Conservation (phyloP, 495 filamentous ascomycete species). For the Hapsidospora chrysogenum region DNA sequence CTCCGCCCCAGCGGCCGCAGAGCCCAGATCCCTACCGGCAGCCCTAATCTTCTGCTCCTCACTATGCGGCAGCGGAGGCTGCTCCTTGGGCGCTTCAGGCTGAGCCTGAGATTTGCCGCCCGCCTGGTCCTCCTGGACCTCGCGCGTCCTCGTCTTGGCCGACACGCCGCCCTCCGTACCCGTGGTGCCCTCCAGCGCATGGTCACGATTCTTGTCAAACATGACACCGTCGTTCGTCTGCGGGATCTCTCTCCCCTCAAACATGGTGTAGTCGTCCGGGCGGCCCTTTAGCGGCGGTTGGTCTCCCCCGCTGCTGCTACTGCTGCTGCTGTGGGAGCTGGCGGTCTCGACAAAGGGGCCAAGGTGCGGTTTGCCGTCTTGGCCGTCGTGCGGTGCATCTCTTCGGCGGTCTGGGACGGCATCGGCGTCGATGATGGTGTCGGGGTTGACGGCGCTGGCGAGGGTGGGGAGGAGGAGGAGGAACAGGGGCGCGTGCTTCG, state of each 20-base stretch:
- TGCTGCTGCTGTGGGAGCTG: conserved; percentile 18
- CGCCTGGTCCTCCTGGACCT: conserved; percentile 38
- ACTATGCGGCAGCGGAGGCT: conserved; percentile 61
- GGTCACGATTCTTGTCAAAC: conserved; percentile 59
- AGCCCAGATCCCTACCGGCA: too few species aligned
- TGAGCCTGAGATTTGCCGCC: conserved; percentile 50
- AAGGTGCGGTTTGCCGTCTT: conserved; percentile 86
- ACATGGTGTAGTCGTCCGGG: conserved; percentile 23
- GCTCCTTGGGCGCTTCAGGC: conserved; percentile 70
- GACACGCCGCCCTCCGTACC: conserved; percentile 18
- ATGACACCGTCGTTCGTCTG: conserved; percentile 76
- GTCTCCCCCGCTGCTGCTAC: conserved; percentile 20
- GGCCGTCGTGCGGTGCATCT: conserved; percentile 67
- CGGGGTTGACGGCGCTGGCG: conserved; percentile 13
- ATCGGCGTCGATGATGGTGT: conserved; percentile 6
- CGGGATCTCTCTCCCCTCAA: conserved; percentile 56
- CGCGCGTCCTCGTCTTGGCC: conserved; percentile 54
- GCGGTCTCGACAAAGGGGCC: conserved; percentile 71
- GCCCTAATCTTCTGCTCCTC: conserved; percentile 51
- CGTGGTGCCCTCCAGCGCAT: conserved; percentile 65
- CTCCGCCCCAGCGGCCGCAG: conserved; percentile 10
- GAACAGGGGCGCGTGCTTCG: conserved; percentile 20
- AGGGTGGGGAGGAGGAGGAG: conserved; percentile 29
- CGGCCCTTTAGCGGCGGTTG: conserved; percentile 28
- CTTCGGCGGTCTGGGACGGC: conserved; percentile 17